Evolutionary conservation across 176 grass and related monocot genomes (phyloP), one percentile per base, ranked within the genome.

Genomic region (Cenchrus americanus): DNA sequence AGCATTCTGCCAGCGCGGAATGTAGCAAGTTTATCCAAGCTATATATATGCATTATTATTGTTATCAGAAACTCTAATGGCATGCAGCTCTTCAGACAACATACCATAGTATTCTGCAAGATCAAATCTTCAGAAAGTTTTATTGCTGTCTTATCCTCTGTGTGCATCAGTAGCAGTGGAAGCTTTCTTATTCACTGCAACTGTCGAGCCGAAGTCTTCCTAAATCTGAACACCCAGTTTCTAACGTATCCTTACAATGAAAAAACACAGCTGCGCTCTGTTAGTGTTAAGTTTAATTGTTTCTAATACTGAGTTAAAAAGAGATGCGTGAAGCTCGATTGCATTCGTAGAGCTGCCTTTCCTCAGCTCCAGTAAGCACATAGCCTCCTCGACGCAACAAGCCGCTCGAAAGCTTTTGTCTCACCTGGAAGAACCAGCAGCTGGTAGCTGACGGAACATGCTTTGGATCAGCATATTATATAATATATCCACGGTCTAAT

Each of bases 1-100:
- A 37, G 34, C 19, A 61, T 84, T 85, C 22, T 85, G 63, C 54
- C 4, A 40, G 19, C 3, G 55, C 19, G 66, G 65, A 58, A 49
- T 80, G 18, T 80, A 1, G 69, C 51, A 22, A 50, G 23, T 51
- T 30, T 42, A 0, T 40, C 5, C 17, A 58, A 58, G 18, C n/a
- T 52, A 44, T 27, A 87, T 53, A 44, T 9, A 15, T 42, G 60
- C 61, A 37, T 37, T 37, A 3, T 74, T 66, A 58, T 58, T 3
- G 14, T 66, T 60, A 12, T 63, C 15, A 72, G 27, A 84, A 84
- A 73, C 10, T 57, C 66, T 42, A 21, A 43, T 59, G 17, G 24
- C 19, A n/a, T n/a, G n/a, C n/a, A 70, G 18, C 21, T 80, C 15
- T 46, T 61, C 40, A 72, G 15, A 71, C 60, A 27, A 21, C 12